Conservation (phyloP, 148 eudicot species). For the Vaccinium corymbosum region DNA sequence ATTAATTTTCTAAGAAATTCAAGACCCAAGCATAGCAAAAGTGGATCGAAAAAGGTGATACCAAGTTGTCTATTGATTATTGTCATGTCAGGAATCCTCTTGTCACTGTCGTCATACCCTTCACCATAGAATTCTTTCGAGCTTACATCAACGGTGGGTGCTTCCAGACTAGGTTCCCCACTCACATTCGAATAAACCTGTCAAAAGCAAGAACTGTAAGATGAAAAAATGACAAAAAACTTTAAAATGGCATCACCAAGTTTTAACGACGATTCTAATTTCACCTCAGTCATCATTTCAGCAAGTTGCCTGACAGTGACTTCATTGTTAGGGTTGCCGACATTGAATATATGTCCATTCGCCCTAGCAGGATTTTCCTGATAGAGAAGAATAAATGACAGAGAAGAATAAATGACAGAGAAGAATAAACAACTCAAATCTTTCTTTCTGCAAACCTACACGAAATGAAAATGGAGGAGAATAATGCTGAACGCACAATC, state of each 20-base stretch:
- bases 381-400: neutral
- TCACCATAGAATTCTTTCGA: conserved; percentile 92
- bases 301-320: conserved; percentile 98
- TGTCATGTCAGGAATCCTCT: conserved; percentile 98
- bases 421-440: neutral
- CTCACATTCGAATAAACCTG: conserved; percentile 91
- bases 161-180: conserved; percentile 64
- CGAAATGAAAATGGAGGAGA: neutral
- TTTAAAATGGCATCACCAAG: neutral
- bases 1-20: neutral
- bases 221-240: neutral
- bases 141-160: conserved; percentile 84
- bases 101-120: conserved; percentile 98
- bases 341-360: conserved; percentile 94
- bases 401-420: neutral
- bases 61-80: conserved; percentile 95
- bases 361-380: conserved; percentile 98
- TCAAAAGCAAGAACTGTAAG: conserved; percentile 7
- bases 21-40: neutral
- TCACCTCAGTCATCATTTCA: conserved; percentile 97
- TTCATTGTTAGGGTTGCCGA: conserved; percentile 97
- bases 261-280: neutral
- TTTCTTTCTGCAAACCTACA: neutral
- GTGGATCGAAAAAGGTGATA: conserved; percentile 24
- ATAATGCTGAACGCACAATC: conserved; percentile 59